Evolutionary conservation across 163 green algal genomes (phyloP).

Genomic region (Scenedesmus sp.): DNA sequence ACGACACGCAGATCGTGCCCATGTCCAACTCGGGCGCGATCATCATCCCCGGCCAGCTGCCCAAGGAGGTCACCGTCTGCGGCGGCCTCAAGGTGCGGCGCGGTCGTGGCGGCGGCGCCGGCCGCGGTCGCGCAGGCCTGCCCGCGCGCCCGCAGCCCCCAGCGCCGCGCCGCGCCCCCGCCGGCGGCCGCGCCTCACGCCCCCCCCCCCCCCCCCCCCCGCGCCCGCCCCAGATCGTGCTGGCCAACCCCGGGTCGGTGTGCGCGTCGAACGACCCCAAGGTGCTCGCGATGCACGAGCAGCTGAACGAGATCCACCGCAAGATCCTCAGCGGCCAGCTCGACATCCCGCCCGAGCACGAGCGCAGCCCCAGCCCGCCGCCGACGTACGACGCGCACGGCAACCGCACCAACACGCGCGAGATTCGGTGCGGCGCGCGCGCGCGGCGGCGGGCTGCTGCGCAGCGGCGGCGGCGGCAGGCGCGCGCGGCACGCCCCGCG

Average conservation of each 20-base stretch:
- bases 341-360: constrained; percentile 82
- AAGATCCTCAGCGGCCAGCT: constrained; percentile 62
- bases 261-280: not conserved
- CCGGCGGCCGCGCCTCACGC: not conserved
- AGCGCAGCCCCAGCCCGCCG: constrained; percentile 91
- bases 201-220: not conserved
- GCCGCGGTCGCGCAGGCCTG: too few species aligned
- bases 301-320: constrained; percentile 18
- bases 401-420: constrained; percentile 89
- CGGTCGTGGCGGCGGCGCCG: too few species aligned
- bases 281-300: constrained; percentile 10
- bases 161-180: not conserved
- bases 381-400: constrained; percentile 93
- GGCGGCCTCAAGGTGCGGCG: constrained; percentile 78
- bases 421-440: constrained; percentile 64
- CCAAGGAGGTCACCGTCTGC: constrained; percentile 79
- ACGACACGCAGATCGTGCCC: constrained; percentile 39
- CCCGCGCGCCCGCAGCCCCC: too few species aligned
- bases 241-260: not conserved
- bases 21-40: constrained; percentile 37
- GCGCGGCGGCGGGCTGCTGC: too few species aligned
- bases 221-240: not conserved
- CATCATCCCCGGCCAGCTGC: constrained; percentile 57
- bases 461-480: not conserved
- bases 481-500: not conserved